Evolutionary conservation across 805 yeast genomes (phyloP), one percentile per base, ranked within the genome.

Genomic region (Nakazawaea siamensis): DNA sequence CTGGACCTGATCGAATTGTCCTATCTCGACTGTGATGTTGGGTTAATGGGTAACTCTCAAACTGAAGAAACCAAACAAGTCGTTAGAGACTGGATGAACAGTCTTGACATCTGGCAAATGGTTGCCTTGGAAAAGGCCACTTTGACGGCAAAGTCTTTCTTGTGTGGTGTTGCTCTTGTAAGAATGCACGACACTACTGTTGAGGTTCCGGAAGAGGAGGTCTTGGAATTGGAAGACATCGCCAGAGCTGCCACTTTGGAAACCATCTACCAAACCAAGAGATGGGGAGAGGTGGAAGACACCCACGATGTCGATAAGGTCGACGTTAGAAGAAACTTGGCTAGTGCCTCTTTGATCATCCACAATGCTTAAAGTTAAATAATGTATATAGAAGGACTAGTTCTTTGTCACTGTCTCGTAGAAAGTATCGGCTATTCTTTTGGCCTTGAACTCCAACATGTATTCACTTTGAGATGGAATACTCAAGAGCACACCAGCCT

Each of bases 271-370:
- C 99, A 92, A 59, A 83, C 94, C 24, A 76, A 75, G 16, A 71
- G 78, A 50, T 92, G 98, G 98, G 98, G 98, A 21, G 97, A 90
- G 57, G 97, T 90, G 17, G 97, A 92, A 60, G 98, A 92, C 51
- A 86, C 97, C 2, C 98, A 92, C 53, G 98, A 92, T 55, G 97
- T 92, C n/a, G 94, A 85, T 49, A 80, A 81, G 55, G 94, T 79
- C 26, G 97, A 92, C 47, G 68, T 94, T 48, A 67, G 85, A 49
- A 76, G 97, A 57, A 76, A 78, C 49, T 68, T 92, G 31, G 77
- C 90, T 24, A 72, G 86, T 44, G 88, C 95, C 19, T 81, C 88
- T 4, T 54, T 82, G 27, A 52, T 76, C 14, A 70, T 77, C 7
- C 67, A 43, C 35, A 34, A 40, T 10, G 29, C 33, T 24, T 37